These are phyloP conservation scores for Diophrys sp. DNA, from an alignment of 73 alveolate genomes.

Conservation along the genomic window DNA sequence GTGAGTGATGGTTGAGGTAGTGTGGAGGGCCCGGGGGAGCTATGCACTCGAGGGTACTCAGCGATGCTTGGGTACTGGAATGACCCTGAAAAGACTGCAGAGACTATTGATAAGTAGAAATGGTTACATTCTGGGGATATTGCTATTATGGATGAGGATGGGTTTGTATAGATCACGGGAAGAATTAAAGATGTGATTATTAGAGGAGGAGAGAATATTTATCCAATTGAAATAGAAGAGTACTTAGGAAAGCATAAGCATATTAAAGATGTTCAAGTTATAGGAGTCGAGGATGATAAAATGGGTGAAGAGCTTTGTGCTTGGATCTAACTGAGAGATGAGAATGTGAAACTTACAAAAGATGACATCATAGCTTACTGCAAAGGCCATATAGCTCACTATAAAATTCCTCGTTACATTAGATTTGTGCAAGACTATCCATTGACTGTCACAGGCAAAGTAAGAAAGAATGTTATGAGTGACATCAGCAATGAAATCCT, in stretches of 20 bases:
- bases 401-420: constrained; percentile 63
- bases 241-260: constrained; percentile 54
- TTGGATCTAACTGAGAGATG: constrained; percentile 57
- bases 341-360: constrained; percentile 18
- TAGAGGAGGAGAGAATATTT: constrained; percentile 90
- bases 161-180: constrained; percentile 74
- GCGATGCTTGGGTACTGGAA: constrained; percentile 52
- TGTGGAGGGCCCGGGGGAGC: constrained; percentile 39
- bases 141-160: constrained; percentile 74
- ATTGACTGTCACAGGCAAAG: too few species aligned
- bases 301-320: constrained; percentile 85
- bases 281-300: constrained; percentile 74
- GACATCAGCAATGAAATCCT: too few species aligned
- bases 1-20: too few species aligned
- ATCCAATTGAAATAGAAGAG: constrained; percentile 82
- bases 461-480: too few species aligned
- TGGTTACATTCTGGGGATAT: constrained; percentile 79
- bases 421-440: constrained; percentile 64
- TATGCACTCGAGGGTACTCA: constrained; percentile 42
- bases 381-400: constrained; percentile 71
- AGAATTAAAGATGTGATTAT: constrained; percentile 84
- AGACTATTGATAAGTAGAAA: constrained; percentile 52
- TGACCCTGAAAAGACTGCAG: constrained; percentile 37
- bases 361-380: constrained; percentile 50
- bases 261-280: constrained; percentile 66